These are phyloP conservation scores for Dendrobium chrysotoxum DNA, from an alignment of 106 monocot species.

Conservation along the genomic window DNA sequence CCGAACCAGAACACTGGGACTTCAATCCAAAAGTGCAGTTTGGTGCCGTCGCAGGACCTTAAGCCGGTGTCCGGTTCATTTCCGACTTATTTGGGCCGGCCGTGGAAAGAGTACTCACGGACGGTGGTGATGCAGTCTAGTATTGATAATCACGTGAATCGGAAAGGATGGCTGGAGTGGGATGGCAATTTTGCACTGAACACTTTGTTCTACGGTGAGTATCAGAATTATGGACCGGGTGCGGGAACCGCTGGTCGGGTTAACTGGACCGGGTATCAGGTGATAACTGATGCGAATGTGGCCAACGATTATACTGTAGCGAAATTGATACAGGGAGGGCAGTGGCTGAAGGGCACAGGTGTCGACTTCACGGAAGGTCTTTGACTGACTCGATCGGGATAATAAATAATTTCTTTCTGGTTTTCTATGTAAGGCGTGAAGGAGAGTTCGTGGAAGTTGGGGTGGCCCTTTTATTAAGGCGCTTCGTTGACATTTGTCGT, in stretches of 20 bases:
- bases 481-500: too few relatives aligned
- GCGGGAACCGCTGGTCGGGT: constrained; percentile 24
- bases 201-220: constrained; percentile 37
- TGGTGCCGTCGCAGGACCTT: constrained; percentile 19
- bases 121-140: constrained; percentile 37
- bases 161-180: constrained; percentile 37
- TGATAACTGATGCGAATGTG: constrained; percentile 17
- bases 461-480: too few relatives aligned
- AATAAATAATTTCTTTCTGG: too few relatives aligned
- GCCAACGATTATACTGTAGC: constrained; percentile 24
- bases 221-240: constrained; percentile 25
- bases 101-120: constrained; percentile 44
- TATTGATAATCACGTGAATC: constrained; percentile 16
- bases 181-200: constrained; percentile 20
- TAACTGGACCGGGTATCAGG: constrained; percentile 35
- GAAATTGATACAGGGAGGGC: constrained; percentile 25
- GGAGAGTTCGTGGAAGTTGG: too few relatives aligned
- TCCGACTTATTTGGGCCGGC: constrained; percentile 30
- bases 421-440: too few relatives aligned
- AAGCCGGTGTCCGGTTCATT: constrained; percentile 8
- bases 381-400: not conserved
- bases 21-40: constrained; percentile 24
- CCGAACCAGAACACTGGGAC: constrained; percentile 44
- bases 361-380: constrained; percentile 20
- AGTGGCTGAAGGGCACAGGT: constrained; percentile 20